Conservation (phyloP, 164 flowering plant genomes). For the Piper betle region DNA sequence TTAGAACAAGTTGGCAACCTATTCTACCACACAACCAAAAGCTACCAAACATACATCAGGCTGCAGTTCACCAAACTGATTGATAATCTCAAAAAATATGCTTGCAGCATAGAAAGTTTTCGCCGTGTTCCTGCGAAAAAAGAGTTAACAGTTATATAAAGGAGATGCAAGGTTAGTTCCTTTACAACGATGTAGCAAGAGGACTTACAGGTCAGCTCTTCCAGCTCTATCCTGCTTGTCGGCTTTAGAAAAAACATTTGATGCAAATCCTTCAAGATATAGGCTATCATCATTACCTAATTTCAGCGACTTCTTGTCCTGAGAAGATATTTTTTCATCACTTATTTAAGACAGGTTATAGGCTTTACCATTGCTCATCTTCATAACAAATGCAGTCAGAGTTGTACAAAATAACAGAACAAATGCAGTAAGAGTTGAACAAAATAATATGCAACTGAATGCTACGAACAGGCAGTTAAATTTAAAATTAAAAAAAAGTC, state of each 20-base stretch:
- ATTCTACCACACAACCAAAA: neutral
- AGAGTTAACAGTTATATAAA: neutral
- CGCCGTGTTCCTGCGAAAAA: conserved; percentile 65
- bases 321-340: conserved; percentile 1
- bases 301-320: conserved; percentile 82
- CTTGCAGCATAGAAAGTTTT: conserved; percentile 99
- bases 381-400: no score
- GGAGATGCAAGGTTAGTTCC: neutral
- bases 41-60: conserved; percentile 65
- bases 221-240: conserved; percentile 98
- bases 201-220: conserved; percentile 77
- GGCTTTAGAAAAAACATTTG: conserved; percentile 78
- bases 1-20: neutral
- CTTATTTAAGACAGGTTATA: neutral
- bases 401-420: no score
- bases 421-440: no score
- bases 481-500: no score
- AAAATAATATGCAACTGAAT: no score
- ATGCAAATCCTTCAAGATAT: conserved; percentile 89
- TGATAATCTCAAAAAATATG: conserved; percentile 90
- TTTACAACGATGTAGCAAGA: conserved; percentile 1
- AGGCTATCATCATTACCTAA: conserved; percentile 78
- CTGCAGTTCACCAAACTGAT: conserved; percentile 82
- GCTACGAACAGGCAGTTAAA: no score
- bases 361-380: neutral